These are phyloP conservation scores for Kuraishia piskuri DNA, from an alignment of 805 yeast genomes.

Conservation along the genomic window DNA sequence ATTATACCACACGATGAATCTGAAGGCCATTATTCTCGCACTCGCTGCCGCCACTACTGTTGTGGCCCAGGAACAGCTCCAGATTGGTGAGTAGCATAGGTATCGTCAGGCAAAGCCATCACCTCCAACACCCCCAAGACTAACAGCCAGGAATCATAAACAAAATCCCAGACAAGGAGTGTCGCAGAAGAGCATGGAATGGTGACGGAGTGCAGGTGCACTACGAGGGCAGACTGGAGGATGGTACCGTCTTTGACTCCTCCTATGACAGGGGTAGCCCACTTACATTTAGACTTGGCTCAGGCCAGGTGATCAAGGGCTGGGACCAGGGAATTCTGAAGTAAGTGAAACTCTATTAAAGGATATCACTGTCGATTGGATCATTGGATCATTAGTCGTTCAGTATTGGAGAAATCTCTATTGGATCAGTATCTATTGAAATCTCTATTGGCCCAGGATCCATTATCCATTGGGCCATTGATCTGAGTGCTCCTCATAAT, in stretches of 20 bases:
- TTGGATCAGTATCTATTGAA: too few relatives aligned
- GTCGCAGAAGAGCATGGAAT: constrained; percentile 44
- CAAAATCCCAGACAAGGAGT: constrained; percentile 39
- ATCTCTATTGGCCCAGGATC: too few relatives aligned
- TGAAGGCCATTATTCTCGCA: background rate
- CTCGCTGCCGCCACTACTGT: background rate
- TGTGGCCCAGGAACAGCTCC: constrained; percentile 1
- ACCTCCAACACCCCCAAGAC: background rate
- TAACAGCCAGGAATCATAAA: constrained; percentile 30
- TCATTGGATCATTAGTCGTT: background rate
- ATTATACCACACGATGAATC: background rate
- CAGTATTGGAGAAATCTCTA: background rate
- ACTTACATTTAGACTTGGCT: constrained; percentile 63
- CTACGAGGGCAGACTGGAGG: constrained; percentile 62
- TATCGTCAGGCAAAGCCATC: background rate
- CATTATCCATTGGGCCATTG: background rate
- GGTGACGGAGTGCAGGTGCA: constrained; percentile 75
- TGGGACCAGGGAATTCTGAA: constrained; percentile 84
- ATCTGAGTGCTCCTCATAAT: background rate
- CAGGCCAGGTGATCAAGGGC: constrained; percentile 75
- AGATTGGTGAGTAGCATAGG: constrained; percentile 1
- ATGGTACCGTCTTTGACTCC: constrained; percentile 70
- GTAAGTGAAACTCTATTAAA: too few relatives aligned
- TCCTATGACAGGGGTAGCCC: constrained; percentile 61
- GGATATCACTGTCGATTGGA: constrained; percentile 8